Evolutionary conservation across 352 stramenopile species (phyloP), one percentile per base, ranked within the genome.

Genomic region (Phytopythium chamaehyphon): DNA sequence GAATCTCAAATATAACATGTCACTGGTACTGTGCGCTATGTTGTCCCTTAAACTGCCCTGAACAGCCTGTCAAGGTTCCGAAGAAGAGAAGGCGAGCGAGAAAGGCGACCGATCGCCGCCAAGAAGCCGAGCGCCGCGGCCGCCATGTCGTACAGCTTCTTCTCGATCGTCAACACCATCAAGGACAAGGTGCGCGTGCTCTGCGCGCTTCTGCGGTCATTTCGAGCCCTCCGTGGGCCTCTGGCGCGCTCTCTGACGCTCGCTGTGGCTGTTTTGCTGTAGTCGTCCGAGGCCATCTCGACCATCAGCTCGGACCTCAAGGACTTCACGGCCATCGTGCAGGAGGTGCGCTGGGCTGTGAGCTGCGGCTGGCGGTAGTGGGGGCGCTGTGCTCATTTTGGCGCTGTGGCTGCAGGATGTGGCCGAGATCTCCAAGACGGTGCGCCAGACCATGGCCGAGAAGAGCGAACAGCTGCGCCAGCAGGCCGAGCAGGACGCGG

Each of bases 231-330:
- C 9, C 28, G 28, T 9, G 28, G 28, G 28, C 28, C 9, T 9
- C 28, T 33, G 28, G 28, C 5, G 28, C 28, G 5, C 28, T 33
- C 14, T 19, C 12, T 15, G 28, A 47, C 22, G 14, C 12, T 14
- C 42, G 22, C 2, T 40, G n/a, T 57, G 37, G 1, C 31, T 44
- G 22, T 59, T 59, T 33, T 71, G 59, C 12, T 64, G 43, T 45
- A 82, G 71, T 90, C 78, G 39, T 73, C 76, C 15, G 73, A 90
- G 57, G 78, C 78, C 42, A 81, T 90, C 56, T 75, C 64, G 53
- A 90, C 73, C n/a, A 59, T 90, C 35, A 87, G 71, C 50, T 81
- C 78, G 9, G 78, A 90, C 49, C 52, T 90, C 18, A 77, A 83
- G 57, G 78, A 90, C 24, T 90, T 90, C 31, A 71, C 68, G 31